Percentiles rank a stretch among this genome's conserved stretches.
These are phyloP conservation scores for Pichia californica DNA, from an alignment of 805 yeast genomes.

Conservation along the genomic window DNA sequence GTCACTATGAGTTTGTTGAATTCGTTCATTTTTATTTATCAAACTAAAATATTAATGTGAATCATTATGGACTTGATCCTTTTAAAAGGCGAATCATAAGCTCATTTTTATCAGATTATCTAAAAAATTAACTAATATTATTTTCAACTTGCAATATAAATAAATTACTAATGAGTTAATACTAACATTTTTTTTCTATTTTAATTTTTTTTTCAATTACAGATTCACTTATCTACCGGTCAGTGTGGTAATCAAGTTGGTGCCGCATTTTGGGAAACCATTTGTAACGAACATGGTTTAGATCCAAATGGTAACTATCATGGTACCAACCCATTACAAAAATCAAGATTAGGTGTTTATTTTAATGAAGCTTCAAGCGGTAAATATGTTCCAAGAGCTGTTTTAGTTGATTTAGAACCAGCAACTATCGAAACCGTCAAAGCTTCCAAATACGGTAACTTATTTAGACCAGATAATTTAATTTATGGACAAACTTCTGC, in stretches of 20 bases:
- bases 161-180: too few species aligned
- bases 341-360: conserved; percentile 60
- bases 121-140: too few species aligned
- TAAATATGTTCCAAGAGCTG: conserved; percentile 91
- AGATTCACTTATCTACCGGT: conserved; percentile 95
- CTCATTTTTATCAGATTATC: too few species aligned
- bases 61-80: too few species aligned
- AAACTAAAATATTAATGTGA: too few species aligned
- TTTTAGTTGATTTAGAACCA: conserved; percentile 88
- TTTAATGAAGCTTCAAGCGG: conserved; percentile 83
- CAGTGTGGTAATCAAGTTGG: conserved; percentile 99
- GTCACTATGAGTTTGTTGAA: too few species aligned
- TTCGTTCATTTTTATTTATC: too few species aligned
- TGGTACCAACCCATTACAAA: conserved; percentile 50
- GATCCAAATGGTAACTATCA: conserved; percentile 70
- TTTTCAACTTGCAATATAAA: too few species aligned
- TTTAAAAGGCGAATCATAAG: too few species aligned
- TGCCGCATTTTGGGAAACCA: conserved; percentile 91
- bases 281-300: conserved; percentile 82
- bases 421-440: conserved; percentile 86
- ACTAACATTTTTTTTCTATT: too few species aligned
- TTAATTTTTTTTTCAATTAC: conserved; percentile 10
- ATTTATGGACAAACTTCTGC: conserved; percentile 89
- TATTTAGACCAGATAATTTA: conserved; percentile 89
- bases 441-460: conserved; percentile 71